Conservation (phyloP, 2,329 filamentous ascomycete species). For the Exophiala aquamarina region DNA sequence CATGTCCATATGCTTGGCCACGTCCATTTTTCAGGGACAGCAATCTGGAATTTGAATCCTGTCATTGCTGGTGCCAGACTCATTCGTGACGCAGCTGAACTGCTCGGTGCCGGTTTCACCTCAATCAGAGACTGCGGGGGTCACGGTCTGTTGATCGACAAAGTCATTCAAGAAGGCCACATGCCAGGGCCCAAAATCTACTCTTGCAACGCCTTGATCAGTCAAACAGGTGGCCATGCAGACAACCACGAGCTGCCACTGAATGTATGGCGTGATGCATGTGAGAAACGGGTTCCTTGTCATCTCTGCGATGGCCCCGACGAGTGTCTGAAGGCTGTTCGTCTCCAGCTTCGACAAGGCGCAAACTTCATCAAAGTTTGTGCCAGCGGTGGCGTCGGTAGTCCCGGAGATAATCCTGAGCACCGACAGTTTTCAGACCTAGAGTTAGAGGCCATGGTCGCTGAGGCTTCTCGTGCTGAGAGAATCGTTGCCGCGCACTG, state of each 20-base stretch:
- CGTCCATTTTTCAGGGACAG: slow-evolving; percentile 15
- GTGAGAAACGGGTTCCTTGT: slow-evolving; percentile 40
- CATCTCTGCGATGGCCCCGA: slow-evolving; percentile 46
- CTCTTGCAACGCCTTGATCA: slow-evolving; percentile 43
- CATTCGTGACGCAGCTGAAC: slow-evolving; percentile 39
- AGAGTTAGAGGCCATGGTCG: slow-evolving; percentile 57
- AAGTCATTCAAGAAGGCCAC: slow-evolving; percentile 43
- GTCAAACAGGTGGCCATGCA: slow-evolving; percentile 51
- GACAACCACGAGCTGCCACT: slow-evolving; percentile 44
- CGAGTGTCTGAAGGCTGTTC: slow-evolving; percentile 52
- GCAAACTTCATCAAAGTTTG: slow-evolving; percentile 65
- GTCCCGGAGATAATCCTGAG: slow-evolving; percentile 55
- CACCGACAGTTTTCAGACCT: slow-evolving; percentile 57
- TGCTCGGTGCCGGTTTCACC: slow-evolving; percentile 51
- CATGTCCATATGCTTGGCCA: slow-evolving; percentile 49
- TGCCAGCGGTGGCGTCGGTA: slow-evolving; percentile 57
- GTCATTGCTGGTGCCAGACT: slow-evolving; percentile 42
- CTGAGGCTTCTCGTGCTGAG: slow-evolving; percentile 48
- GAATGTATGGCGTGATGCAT: slow-evolving; percentile 49
- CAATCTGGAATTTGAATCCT: slow-evolving; percentile 20
- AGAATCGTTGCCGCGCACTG: slow-evolving; percentile 60
- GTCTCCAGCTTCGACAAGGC: slow-evolving; percentile 57
- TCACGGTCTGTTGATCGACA: slow-evolving; percentile 44
- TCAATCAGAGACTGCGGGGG: slow-evolving; percentile 51
- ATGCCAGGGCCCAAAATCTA: slow-evolving; percentile 52